These are phyloP conservation scores for Thinopyrum elongatum DNA, from an alignment of 176 grass and related monocot genomes.

Conservation along the genomic window DNA sequence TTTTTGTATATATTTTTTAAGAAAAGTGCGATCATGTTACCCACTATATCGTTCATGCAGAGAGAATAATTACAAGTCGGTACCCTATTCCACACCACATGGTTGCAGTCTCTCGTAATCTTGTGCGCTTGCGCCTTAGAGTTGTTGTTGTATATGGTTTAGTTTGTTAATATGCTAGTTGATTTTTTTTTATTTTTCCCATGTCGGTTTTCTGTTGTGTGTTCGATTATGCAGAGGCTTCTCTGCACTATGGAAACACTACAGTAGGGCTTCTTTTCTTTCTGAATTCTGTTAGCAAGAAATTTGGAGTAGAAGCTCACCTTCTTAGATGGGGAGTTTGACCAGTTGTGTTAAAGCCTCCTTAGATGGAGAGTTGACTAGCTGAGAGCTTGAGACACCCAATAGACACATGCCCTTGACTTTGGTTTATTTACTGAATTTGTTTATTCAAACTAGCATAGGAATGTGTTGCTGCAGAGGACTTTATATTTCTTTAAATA, in stretches of 20 bases:
- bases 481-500: background rate
- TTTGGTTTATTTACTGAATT: background rate
- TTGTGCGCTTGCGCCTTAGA: background rate
- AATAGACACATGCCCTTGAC: background rate
- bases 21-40: background rate
- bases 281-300: slow-evolving; percentile 13
- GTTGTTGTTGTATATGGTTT: background rate
- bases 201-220: background rate
- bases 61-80: background rate
- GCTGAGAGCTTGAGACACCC: background rate
- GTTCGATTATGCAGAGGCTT: background rate
- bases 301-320: background rate
- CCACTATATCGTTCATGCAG: background rate
- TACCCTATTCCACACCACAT: background rate
- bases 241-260: background rate
- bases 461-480: background rate
- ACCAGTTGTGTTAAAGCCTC: background rate
- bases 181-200: background rate
- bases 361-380: slow-evolving; percentile 22
- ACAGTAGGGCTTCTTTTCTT: background rate
- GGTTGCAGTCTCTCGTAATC: background rate
- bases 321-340: no score
- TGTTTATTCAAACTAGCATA: background rate
- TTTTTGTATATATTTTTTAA: background rate
- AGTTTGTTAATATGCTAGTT: background rate